Evolutionary conservation across 305 asterid species (phyloP).

Genomic region (Fraxinus ornus): DNA sequence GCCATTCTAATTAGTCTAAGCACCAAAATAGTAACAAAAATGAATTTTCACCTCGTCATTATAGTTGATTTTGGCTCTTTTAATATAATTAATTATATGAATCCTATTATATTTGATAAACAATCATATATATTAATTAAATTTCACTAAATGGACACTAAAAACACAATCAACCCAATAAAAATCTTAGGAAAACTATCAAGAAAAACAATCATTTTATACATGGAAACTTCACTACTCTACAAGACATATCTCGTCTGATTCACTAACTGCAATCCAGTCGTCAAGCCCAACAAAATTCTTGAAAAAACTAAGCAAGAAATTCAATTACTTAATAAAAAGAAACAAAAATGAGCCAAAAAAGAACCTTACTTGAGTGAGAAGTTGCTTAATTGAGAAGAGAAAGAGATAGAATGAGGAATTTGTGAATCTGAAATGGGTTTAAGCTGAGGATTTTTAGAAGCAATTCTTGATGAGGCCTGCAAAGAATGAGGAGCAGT

Average conservation of each 20-base stretch:
- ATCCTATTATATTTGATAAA: neutral
- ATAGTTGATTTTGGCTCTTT: neutral
- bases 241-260: neutral
- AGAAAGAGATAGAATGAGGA: slow-evolving; percentile 43
- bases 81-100: neutral
- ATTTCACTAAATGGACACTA: neutral
- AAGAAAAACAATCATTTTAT: neutral
- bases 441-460: slow-evolving; percentile 18
- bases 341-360: neutral
- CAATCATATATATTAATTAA: neutral
- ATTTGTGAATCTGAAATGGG: slow-evolving; percentile 28
- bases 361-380: slow-evolving; percentile 44
- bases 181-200: neutral
- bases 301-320: neutral
- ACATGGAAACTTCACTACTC: neutral
- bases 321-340: neutral
- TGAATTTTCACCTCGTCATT: neutral
- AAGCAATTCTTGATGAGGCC: slow-evolving; percentile 27
- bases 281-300: neutral
- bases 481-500: slow-evolving; percentile 35
- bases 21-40: neutral
- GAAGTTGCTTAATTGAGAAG: slow-evolving; percentile 46
- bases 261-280: neutral
- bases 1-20: neutral
- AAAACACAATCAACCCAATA: neutral